Percentiles rank a stretch among this genome's conserved stretches.
Evolutionary conservation across 2,329 filamentous ascomycete species (phyloP).

Genomic region (Alternaria postmessia): DNA sequence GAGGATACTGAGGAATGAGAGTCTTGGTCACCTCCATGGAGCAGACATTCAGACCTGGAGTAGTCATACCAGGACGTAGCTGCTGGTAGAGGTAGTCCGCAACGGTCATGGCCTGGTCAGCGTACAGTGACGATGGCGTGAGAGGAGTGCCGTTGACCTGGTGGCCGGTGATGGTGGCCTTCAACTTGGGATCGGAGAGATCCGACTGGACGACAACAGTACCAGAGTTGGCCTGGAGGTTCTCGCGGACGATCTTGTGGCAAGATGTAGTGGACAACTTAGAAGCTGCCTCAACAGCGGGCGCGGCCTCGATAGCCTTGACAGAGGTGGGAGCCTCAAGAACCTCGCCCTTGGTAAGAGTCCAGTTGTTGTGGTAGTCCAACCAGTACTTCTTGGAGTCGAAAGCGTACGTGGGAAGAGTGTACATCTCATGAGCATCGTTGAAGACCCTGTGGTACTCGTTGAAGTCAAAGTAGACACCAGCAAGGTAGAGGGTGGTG

Average conservation of each 20-base stretch:
- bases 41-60: conserved; percentile 69
- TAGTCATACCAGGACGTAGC: conserved; percentile 63
- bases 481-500: conserved; percentile 67
- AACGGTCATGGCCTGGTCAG: conserved; percentile 71
- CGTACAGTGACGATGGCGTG: conserved; percentile 70
- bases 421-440: conserved; percentile 64
- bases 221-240: conserved; percentile 67
- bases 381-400: conserved; percentile 78
- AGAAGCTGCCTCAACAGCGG: conserved; percentile 53
- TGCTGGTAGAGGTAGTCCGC: conserved; percentile 74
- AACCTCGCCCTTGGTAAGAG: conserved; percentile 71
- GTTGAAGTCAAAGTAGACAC: conserved; percentile 72
- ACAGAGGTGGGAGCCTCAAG: conserved; percentile 50
- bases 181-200: conserved; percentile 69
- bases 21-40: conserved; percentile 75
- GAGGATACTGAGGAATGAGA: conserved; percentile 65
- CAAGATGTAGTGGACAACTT: conserved; percentile 72
- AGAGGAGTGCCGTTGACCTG: conserved; percentile 72
- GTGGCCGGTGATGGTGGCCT: conserved; percentile 69
- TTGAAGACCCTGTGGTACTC: conserved; percentile 73
- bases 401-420: conserved; percentile 73
- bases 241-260: conserved; percentile 69
- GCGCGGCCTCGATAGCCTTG: conserved; percentile 52
- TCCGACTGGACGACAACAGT: conserved; percentile 72
- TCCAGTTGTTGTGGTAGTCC: conserved; percentile 76